Percentiles rank a stretch among this genome's conserved stretches.
Conservation (phyloP, 495 filamentous ascomycete species). For the Tetracladium marchalianum region DNA sequence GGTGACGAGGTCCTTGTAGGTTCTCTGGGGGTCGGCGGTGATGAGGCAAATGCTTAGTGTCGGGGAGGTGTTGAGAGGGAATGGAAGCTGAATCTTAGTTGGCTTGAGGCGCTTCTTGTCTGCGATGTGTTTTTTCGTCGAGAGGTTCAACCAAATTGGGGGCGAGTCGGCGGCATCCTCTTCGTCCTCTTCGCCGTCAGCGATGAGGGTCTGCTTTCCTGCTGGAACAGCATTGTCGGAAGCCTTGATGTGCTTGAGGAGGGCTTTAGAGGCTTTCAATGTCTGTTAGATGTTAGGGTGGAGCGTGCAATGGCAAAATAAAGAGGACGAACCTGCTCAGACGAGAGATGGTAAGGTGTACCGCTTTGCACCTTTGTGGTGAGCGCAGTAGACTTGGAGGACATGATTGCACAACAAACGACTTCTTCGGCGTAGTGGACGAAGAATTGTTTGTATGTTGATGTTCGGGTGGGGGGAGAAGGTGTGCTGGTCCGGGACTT, state of each 20-base stretch:
- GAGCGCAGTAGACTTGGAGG: conserved; percentile 32
- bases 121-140: conserved; percentile 81
- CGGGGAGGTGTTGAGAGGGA: conserved; percentile 55
- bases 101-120: conserved; percentile 75
- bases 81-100: conserved; percentile 45
- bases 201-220: conserved; percentile 63
- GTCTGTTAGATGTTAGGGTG: conserved; percentile 3
- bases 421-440: no score
- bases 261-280: conserved; percentile 68
- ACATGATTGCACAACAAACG: conserved; percentile 14
- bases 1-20: conserved; percentile 78
- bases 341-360: conserved; percentile 24
- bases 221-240: conserved; percentile 47
- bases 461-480: no score
- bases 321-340: conserved; percentile 29
- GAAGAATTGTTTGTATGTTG: no score
- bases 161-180: conserved; percentile 29
- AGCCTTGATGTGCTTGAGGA: conserved; percentile 69
- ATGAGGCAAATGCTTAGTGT: conserved; percentile 72
- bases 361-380: conserved; percentile 36
- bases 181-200: conserved; percentile 45
- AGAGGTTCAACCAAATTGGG: conserved; percentile 74
- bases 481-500: no score
- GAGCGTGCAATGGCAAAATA: neutral
- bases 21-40: conserved; percentile 75